Evolutionary conservation across 352 stramenopile genomes (phyloP), one percentile per base, ranked within the genome.

Genomic region (Globisporangium alternatum): DNA sequence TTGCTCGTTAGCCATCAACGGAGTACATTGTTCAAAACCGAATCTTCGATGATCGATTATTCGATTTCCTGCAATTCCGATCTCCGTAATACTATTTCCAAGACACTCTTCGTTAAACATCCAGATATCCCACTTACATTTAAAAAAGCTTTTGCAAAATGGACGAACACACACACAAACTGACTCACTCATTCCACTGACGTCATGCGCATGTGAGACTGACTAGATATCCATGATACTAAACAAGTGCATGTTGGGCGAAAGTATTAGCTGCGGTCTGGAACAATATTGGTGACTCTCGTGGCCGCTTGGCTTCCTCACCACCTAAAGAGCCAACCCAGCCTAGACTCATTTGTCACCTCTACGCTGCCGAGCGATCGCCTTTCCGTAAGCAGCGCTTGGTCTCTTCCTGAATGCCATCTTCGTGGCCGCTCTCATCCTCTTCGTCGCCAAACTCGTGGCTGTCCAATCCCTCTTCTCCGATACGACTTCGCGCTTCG

Each of bases 321-420:
- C 25, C 25, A 28, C 25, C 25, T 39, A 12, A 1, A 39, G 33
- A 49, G 43, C 17, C 43, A 49, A 21, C 19, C 43, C 12, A 48
- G 9, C 9, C 43, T 15, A 25, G 19, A 5, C 43, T 21, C 19
- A 5, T 49, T 22, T 35, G 22, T 21, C 21, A 28, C 25, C 13
- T 56, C 33, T 56, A 56, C 51, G 51, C 15, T n/a, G 19, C 12
- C 56, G 41, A 62, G 19, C 41, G 56, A 21, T 62, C 19, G 25
- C 56, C 41, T 51, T 62, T 62, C 31, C 41, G 56, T 15, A 68
- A 56, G 52, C 39, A 52, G 25, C 25, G 35, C 17, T 54, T 56
- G 56, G 56, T 60, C 44, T 65, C 56, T 57, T 55, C 25, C 5
- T 61, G 21, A 9, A 13, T 25, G 35, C 44, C 41, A 21, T 67